A percentile compares a stretch with the other conserved stretches of the same genome.
Conservation (phyloP, 805 yeast genomes). For the Crinitomyces ghanaensis region DNA sequence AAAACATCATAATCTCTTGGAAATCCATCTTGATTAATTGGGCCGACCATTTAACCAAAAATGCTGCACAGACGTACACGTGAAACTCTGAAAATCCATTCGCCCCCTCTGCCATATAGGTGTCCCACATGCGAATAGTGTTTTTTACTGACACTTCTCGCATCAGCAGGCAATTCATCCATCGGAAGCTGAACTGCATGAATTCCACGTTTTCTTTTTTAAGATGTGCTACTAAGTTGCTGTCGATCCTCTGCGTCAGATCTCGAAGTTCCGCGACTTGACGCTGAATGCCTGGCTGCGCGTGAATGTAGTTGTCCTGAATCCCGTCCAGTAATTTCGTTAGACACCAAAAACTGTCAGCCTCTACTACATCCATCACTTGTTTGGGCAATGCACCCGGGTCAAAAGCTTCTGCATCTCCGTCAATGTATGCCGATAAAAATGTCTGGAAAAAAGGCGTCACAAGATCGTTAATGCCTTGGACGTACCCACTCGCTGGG, state of each 20-base stretch:
- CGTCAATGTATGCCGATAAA: constrained; percentile 50
- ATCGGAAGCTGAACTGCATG: constrained; percentile 88
- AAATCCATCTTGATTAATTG: constrained; percentile 77
- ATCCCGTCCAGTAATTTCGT: constrained; percentile 86
- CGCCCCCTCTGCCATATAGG: constrained; percentile 49
- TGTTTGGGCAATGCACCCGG: constrained; percentile 49
- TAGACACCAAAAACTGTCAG: constrained; percentile 95
- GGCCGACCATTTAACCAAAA: constrained; percentile 75
- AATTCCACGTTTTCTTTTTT: constrained; percentile 80
- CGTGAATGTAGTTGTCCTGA: constrained; percentile 94
- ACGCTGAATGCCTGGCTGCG: constrained; percentile 92
- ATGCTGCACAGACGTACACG: constrained; percentile 96
- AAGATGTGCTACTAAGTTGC: constrained; percentile 60
- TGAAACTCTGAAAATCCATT: constrained; percentile 85
- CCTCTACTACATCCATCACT: constrained; percentile 64
- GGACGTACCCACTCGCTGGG: constrained; percentile 97
- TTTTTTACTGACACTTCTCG: constrained; percentile 72
- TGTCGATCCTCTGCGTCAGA: constrained; percentile 70
- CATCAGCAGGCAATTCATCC: constrained; percentile 98
- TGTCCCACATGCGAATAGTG: constrained; percentile 95
- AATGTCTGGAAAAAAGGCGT: constrained; percentile 91
- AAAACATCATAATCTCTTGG: constrained; percentile 83
- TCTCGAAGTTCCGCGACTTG: constrained; percentile 77
- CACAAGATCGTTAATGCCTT: constrained; percentile 88
- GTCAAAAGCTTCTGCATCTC: constrained; percentile 45